Conservation (phyloP, 495 filamentous ascomycete genomes). For the Cladorrhinum samala region DNA sequence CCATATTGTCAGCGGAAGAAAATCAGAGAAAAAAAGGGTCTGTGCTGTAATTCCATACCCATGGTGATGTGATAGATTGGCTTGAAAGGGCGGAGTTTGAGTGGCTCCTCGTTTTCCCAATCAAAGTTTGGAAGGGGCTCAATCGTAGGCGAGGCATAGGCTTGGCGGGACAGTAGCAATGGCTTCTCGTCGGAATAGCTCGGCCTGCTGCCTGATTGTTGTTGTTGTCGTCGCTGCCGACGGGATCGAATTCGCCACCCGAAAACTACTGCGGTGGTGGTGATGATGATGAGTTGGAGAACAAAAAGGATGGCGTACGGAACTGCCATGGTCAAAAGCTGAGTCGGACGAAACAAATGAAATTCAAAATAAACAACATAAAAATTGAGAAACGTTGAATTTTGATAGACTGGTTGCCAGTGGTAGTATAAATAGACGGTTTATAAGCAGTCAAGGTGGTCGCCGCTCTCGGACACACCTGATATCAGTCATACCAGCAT, state of each 20-base stretch:
- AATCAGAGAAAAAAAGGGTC: too few relatives aligned
- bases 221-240: background rate
- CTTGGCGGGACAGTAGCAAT: too few relatives aligned
- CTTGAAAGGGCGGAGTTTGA: conserved; percentile 62
- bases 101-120: conserved; percentile 52
- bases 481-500: background rate
- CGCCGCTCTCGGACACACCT: background rate
- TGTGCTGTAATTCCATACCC: too few relatives aligned
- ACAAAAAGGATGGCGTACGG: background rate
- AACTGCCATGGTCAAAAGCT: background rate
- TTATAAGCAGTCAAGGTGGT: background rate
- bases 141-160: conserved; percentile 25
- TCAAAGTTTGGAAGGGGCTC: conserved; percentile 53
- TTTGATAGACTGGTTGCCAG: background rate
- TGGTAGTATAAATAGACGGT: background rate
- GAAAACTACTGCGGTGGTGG: background rate
- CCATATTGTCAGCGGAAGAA: background rate
- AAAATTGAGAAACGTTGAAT: too few relatives aligned
- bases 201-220: background rate
- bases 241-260: background rate
- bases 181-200: background rate
- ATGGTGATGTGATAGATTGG: conserved; percentile 68
- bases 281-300: background rate
- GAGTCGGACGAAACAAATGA: too few relatives aligned
- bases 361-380: too few relatives aligned